Base-by-base conservation (phyloP, 257 asterid genomes). In the Nicotiana undulata region DNA sequence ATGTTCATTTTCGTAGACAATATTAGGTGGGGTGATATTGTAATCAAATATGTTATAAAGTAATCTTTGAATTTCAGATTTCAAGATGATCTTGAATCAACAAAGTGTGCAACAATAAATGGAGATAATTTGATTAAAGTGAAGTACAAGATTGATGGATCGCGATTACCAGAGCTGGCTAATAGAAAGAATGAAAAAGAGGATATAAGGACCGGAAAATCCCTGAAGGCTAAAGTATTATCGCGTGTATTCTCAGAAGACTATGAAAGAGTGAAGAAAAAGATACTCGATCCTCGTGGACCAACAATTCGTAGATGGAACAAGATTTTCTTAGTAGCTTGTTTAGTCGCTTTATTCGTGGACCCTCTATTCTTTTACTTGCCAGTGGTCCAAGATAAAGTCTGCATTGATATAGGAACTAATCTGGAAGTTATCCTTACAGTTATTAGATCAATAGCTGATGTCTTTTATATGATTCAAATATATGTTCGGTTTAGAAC, bases 181-280 rank as follows among this genome's bases (percentile, higher is more conserved):
- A 75, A 86, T 52, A 84, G 86, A 66, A 90, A 80, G 82, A 79
- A 44, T 20, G 90, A 86, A 18, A 89, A 81, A 55, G 84, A 66
- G 75, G 31, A 24, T 58, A 76, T 59, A 17, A 86, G 64, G 60
- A 77, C 82, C 18, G 89, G 88, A 9, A 89, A 79, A 77, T 92
- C 97, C 15, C 84, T 95, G 79, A 92, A 90, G 82, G 90, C 95
- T 51, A 93, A 91, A 85, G 97, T 92, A 24, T 60, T 95, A 6
- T 95, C 97, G 15, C 89, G 99, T 31, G 98, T 95, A 1, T 95
- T 95, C 86, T 95, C 99, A 4, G 99, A 95, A 86, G 99, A 95
- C 34, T 95, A 92, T 28, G 98, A 91, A 63, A 85, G 93, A 55
- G 97, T 88, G 70, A 85, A 91, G 91, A 89, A 59, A 79, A 90